Base-by-base conservation (phyloP, 2,329 filamentous ascomycete species). In the Shiraia bambusicola region DNA sequence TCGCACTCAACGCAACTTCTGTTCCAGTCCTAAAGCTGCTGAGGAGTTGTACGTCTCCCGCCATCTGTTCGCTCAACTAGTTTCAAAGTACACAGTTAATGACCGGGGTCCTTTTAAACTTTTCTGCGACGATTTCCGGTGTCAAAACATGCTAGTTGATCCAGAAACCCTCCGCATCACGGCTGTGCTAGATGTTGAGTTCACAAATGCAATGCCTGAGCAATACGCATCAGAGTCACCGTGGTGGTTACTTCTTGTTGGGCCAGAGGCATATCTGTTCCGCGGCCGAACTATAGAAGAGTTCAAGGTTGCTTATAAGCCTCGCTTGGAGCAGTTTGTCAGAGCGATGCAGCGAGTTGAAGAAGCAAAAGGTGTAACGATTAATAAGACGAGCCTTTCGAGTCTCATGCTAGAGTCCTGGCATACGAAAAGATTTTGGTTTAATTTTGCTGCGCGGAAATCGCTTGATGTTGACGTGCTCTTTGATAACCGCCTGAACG, bases 51-150 rank as follows among this genome's bases (percentile, higher is more conserved):
- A 54, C 41, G 47, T 60, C n/a, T 45, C 54, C n/a, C 45, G 49
- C 6, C 50, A 54, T 31, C 34, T 33, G 10, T 49, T 61, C 37
- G 39, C 42, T 27, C 34, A 48, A 22, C 32, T 51, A 1, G 36
- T 61, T 11, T 35, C 42, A 8, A 26, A 31, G 11, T 55, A 54
- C 34, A 48, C 44, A 19, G 16, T 43, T 10, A 32, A 65, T 19
- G 52, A 71, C 26, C 28, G 34, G 13, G 63, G 69, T 4, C 68
- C 63, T 19, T 73, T 71, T 49, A 52, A 58, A 42, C 52, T 61
- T 35, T 73, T 69, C 52, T 71, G 67, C 44, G 65, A 71, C 42
- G 69, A 73, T 43, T 31, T 74, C 13, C 63, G 58, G 19, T 65
- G 66, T 4, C 19, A 56, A 42, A 72, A 74, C 42, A 69, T 74